Evolutionary conservation across 2,329 filamentous ascomycete species (phyloP), one percentile per base, ranked within the genome.

Genomic region (Verticillium nubilum): DNA sequence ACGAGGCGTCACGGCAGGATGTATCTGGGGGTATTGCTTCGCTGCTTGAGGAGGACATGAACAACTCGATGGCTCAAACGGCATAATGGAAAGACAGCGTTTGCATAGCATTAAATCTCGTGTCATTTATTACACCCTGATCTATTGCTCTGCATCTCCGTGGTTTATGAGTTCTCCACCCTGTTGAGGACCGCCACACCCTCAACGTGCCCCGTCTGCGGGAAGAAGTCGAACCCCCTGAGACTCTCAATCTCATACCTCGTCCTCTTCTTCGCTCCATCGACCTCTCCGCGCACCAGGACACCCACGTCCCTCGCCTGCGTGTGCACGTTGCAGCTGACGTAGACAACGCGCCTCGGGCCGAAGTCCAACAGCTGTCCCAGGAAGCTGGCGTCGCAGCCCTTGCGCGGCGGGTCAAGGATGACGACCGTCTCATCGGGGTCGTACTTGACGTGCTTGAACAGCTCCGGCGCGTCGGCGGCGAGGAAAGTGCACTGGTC

Each of bases 271-370:
- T 58, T 61, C 17, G 59, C 62, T 29, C 26, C 72, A 64, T 57
- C 56, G 7, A 59, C 37, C 66, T 77, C 68, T 23, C 93, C 92
- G 35, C 88, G 82, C 1, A 98, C 92, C 68, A 99, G 76, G 62
- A 94, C 86, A 0, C 93, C 95, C 1, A 99, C 87, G 74, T 99
- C 95, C 58, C 95, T 80, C 15, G 95, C 95, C 81, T 98, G 95
- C 9, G 94, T 98, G 72, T 99, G 95, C 64, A 99, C 95, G 69
- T 99, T 99, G 69, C 95, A 99, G 70, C 91, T 96, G 47, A 99
- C 94, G 72, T 99, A 99, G 4, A 97, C 86, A 12, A 99, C 86
- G 61, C 95, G 81, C 64, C 82, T 81, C 0, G 95, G 94, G 0
- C 83, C 89, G 68, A 91, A 97, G 5, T 78, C 74, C 58, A 97